A percentile compares a stretch with the other conserved stretches of the same genome.
These are phyloP conservation scores for Smittium mucronatum DNA, from an alignment of 371 early-diverging fungal species.

Conservation along the genomic window DNA sequence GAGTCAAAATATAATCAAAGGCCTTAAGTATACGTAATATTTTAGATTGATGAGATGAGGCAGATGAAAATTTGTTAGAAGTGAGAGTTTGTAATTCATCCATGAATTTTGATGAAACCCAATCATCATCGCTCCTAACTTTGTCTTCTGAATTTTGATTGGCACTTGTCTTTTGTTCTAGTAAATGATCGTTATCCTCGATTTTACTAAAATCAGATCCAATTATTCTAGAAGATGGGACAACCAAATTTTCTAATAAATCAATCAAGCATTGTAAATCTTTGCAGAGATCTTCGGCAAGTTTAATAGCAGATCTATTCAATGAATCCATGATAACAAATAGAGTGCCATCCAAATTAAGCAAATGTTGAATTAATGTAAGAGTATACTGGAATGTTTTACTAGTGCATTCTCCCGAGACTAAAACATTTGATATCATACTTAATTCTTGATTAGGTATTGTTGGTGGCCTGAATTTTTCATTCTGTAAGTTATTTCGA, in stretches of 20 bases:
- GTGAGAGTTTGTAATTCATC: conserved; percentile 12
- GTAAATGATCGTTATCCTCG: not conserved
- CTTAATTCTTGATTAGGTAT: conserved; percentile 63
- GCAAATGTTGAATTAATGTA: conserved; percentile 75
- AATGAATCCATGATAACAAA: conserved; percentile 67
- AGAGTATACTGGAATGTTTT: conserved; percentile 88
- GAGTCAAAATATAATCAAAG: conserved; percentile 47
- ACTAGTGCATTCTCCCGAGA: conserved; percentile 80
- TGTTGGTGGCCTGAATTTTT: conserved; percentile 40
- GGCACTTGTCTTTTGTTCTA: not conserved
- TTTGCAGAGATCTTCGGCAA: conserved; percentile 48
- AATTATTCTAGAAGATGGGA: not conserved
- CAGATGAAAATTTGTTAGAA: conserved; percentile 54
- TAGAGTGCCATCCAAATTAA: conserved; percentile 53
- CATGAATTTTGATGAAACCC: not conserved
- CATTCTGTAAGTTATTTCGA: not conserved
- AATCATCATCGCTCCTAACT: not conserved
- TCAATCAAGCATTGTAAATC: conserved; percentile 51
- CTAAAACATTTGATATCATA: conserved; percentile 73
- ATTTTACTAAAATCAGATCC: not conserved
- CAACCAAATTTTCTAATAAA: conserved; percentile 35
- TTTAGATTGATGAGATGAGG: conserved; percentile 81
- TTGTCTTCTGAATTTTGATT: not conserved
- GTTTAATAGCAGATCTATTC: conserved; percentile 47
- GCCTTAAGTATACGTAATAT: conserved; percentile 87